phyloP scores from a whole-genome alignment of 768 basidiomycete species.

The Coprinopsis cinerea region DNA sequence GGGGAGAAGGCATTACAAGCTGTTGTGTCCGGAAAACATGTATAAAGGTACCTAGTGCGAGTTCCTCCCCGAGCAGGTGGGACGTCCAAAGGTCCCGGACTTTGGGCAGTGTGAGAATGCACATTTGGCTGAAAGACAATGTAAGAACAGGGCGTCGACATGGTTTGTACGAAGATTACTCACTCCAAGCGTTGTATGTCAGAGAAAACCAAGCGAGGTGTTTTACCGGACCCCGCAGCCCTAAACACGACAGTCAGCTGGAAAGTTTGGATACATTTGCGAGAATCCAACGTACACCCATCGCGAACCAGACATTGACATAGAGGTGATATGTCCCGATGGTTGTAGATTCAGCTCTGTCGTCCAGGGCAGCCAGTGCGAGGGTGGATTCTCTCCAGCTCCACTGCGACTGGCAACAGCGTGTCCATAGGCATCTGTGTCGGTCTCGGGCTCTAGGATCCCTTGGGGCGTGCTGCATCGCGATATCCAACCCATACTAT shows the following conservation, averaged over 20 bases:
- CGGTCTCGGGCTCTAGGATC: not conserved
- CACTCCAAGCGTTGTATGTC: conserved; percentile 37
- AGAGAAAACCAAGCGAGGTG: conserved; percentile 44
- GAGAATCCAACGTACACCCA: conserved; percentile 38
- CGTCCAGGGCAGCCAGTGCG: conserved; percentile 26
- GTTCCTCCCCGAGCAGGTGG: conserved; percentile 39
- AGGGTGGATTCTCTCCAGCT: not conserved
- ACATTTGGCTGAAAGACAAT: conserved; percentile 22
- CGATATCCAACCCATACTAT: conserved; percentile 41
- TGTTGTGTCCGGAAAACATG: not conserved
- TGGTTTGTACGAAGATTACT: conserved; percentile 10
- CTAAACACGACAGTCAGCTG: conserved; percentile 24
- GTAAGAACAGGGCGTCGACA: not conserved
- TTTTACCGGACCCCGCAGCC: conserved; percentile 51
- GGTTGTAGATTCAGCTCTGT: conserved; percentile 38
- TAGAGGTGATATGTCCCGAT: conserved; percentile 43
- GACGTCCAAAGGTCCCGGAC: conserved; percentile 55
- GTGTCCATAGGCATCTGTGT: not conserved
- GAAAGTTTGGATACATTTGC: not conserved
- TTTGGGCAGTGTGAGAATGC: conserved; percentile 29
- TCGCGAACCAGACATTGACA: conserved; percentile 37
- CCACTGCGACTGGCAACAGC: not conserved
- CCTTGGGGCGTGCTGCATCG: conserved; percentile 18
- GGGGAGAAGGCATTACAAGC: not conserved
- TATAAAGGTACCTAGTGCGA: conserved; percentile 44